Conservation (phyloP, 2,329 filamentous ascomycete species). For the Coleophoma crateriformis region DNA sequence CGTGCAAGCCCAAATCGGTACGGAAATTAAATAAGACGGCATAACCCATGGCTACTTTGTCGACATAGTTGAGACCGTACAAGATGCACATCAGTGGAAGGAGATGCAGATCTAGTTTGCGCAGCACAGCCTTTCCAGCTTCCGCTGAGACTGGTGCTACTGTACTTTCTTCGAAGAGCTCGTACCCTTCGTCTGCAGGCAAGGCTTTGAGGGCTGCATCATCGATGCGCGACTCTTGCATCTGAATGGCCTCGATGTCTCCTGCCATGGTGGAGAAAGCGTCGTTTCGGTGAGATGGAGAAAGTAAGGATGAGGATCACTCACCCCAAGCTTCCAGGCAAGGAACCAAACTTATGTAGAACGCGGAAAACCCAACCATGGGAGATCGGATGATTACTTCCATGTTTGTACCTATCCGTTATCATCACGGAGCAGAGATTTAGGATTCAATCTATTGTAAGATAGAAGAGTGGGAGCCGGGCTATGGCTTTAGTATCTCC, state of each 20-base stretch:
- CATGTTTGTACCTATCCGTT: too few relatives aligned
- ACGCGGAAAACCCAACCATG: too few relatives aligned
- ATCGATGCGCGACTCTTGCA: not conserved
- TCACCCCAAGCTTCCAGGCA: too few relatives aligned
- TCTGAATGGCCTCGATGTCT: not conserved
- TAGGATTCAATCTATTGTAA: too few relatives aligned
- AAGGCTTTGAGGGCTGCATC: not conserved
- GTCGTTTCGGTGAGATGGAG: too few relatives aligned
- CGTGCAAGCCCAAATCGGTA: constrained; percentile 29
- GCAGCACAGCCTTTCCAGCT: not conserved
- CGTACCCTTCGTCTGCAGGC: not conserved
- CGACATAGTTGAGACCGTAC: constrained; percentile 1
- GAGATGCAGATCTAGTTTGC: not conserved
- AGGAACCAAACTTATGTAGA: too few relatives aligned
- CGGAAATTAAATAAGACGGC: not conserved
- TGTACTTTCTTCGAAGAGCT: not conserved
- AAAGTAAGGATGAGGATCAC: too few relatives aligned
- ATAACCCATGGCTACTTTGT: not conserved
- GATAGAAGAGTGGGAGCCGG: too few relatives aligned
- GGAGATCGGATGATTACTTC: too few relatives aligned
- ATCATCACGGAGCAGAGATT: too few relatives aligned
- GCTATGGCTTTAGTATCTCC: too few relatives aligned
- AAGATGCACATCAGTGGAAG: not conserved
- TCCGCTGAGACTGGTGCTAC: not conserved
- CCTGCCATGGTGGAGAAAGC: not conserved